Percentiles rank a stretch among this genome's conserved stretches.
These are phyloP conservation scores for Fusarium sp. DNA, from an alignment of 2,329 filamentous ascomycete genomes.

Conservation along the genomic window DNA sequence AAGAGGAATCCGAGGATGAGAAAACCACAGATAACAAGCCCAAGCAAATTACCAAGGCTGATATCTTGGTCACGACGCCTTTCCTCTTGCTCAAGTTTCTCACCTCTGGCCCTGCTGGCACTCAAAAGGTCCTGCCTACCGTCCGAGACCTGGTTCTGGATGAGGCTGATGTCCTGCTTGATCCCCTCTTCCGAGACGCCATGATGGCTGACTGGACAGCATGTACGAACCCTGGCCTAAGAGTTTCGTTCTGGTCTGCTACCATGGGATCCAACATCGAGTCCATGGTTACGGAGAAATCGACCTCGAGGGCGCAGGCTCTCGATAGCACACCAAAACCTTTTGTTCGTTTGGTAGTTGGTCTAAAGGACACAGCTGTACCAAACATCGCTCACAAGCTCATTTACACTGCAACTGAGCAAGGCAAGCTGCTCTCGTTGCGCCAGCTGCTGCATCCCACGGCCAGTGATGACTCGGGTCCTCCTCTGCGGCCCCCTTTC, in stretches of 20 bases:
- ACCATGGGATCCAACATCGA: constrained; percentile 97
- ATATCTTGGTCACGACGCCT: constrained; percentile 55
- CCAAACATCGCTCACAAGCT: constrained; percentile 91
- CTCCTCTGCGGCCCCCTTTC: constrained; percentile 82
- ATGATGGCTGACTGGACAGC: constrained; percentile 85
- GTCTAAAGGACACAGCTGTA: constrained; percentile 93
- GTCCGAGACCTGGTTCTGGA: constrained; percentile 84
- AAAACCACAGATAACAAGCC: constrained; percentile 36
- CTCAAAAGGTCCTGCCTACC: constrained; percentile 65
- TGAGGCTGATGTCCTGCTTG: constrained; percentile 93
- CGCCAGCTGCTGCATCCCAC: constrained; percentile 87
- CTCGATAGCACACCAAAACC: constrained; percentile 55
- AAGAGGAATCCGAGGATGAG: constrained; percentile 38
- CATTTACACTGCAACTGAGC: constrained; percentile 89
- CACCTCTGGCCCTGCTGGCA: constrained; percentile 53
- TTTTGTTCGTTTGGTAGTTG: constrained; percentile 88
- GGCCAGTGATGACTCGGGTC: constrained; percentile 62
- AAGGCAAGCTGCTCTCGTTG: constrained; percentile 90
- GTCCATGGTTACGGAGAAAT: constrained; percentile 74
- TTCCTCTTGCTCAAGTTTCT: constrained; percentile 80
- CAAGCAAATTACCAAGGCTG: constrained; percentile 48
- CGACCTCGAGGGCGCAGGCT: constrained; percentile 61
- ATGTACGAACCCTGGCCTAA: constrained; percentile 74
- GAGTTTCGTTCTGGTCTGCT: constrained; percentile 89
- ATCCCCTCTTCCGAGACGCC: constrained; percentile 89